These are phyloP conservation scores for Hirschfeldia incana DNA, from an alignment of 345 rosid species.

Conservation along the genomic window DNA sequence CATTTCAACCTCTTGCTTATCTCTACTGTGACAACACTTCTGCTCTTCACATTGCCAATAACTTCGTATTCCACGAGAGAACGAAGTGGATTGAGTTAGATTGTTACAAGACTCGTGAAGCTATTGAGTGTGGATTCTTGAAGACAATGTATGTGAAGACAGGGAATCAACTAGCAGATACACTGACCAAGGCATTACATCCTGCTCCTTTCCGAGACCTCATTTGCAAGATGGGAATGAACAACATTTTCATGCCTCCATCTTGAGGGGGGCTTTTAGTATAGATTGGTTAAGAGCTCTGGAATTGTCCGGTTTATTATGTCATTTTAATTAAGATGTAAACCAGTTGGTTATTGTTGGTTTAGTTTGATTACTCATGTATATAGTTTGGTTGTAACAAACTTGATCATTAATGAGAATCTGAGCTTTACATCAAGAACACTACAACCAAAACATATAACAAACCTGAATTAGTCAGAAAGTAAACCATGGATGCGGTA, in stretches of 20 bases:
- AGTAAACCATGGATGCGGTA: neutral
- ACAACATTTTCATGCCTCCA: too few relatives aligned
- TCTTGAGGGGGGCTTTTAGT: neutral
- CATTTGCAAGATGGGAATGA: too few relatives aligned
- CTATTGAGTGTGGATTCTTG: neutral
- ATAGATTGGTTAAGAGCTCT: neutral
- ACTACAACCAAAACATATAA: neutral
- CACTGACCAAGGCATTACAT: neutral
- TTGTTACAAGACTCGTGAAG: neutral
- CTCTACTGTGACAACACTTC: neutral
- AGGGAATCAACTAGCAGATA: neutral
- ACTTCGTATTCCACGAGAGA: too few relatives aligned
- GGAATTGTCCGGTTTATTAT: neutral
- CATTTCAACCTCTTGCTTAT: neutral
- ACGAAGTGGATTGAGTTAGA: neutral
- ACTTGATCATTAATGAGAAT: neutral
- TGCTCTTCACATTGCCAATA: too few relatives aligned
- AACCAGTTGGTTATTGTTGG: neutral
- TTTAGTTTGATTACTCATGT: neutral
- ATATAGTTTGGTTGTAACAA: neutral
- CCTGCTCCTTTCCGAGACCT: neutral
- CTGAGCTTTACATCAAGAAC: neutral
- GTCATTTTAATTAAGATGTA: neutral
- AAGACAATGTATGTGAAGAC: too few relatives aligned
- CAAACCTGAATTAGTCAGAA: neutral